These are phyloP conservation scores for Fusarium keratoplasticum DNA, from an alignment of 2,329 filamentous ascomycete species.

Conservation along the genomic window DNA sequence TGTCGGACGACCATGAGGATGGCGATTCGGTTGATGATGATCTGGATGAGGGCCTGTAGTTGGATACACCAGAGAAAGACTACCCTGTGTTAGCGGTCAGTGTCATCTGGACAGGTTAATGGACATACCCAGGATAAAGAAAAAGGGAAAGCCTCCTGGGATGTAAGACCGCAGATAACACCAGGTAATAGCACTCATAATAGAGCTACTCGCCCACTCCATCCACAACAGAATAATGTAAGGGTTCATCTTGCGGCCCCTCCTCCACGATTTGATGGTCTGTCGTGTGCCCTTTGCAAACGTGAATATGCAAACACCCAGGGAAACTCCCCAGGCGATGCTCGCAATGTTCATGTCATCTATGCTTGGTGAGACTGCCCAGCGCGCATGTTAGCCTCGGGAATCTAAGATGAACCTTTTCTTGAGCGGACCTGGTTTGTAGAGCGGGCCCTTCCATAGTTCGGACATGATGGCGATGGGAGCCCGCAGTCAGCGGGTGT, in stretches of 20 bases:
- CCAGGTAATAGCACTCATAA: slow-evolving; percentile 45
- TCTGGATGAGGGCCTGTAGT: slow-evolving; percentile 64
- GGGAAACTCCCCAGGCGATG: slow-evolving; percentile 44
- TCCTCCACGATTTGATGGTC: slow-evolving; percentile 39
- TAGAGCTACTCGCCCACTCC: slow-evolving; percentile 39
- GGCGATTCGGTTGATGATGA: slow-evolving; percentile 67
- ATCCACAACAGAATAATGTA: slow-evolving; percentile 43
- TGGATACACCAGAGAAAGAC: slow-evolving; percentile 54
- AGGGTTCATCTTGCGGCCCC: slow-evolving; percentile 34
- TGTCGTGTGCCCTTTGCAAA: slow-evolving; percentile 38
- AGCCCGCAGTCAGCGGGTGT: background rate
- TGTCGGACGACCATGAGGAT: slow-evolving; percentile 57
- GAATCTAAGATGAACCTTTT: background rate
- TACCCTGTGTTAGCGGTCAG: slow-evolving; percentile 2
- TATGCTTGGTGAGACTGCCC: slow-evolving; percentile 17
- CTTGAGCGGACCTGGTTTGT: background rate
- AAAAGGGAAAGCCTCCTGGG: slow-evolving; percentile 39
- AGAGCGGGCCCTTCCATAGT: slow-evolving; percentile 18
- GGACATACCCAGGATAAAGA: slow-evolving; percentile 36
- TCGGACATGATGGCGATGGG: slow-evolving; percentile 28
- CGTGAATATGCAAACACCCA: slow-evolving; percentile 43
- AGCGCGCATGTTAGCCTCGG: background rate
- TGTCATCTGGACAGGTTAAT: no score
- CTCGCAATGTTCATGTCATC: slow-evolving; percentile 45
- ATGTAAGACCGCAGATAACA: slow-evolving; percentile 41